phyloP scores from a whole-genome alignment of 1,284 basidiomycete species.

The Trichosporon inkin region DNA sequence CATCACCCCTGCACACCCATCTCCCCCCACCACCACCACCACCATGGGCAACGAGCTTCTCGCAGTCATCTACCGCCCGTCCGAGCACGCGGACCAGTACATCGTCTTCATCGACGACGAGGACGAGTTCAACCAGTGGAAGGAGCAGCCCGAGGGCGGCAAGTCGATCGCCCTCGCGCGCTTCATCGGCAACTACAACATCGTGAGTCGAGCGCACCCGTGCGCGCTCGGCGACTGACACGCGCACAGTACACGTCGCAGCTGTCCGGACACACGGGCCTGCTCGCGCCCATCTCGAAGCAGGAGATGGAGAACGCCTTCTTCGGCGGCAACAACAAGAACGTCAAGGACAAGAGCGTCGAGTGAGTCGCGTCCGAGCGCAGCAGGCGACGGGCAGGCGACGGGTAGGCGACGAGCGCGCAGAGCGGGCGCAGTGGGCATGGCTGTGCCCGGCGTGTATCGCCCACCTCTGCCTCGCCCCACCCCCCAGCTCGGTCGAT shows the following conservation, averaged over 20 bases:
- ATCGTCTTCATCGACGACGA: slow-evolving; percentile 45
- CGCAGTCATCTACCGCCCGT: slow-evolving; percentile 38
- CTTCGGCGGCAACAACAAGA: slow-evolving; percentile 44
- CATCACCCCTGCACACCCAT: slow-evolving; percentile 1
- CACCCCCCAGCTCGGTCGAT: too few species aligned
- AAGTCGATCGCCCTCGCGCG: slow-evolving; percentile 44
- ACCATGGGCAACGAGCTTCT: slow-evolving; percentile 21
- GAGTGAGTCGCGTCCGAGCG: slow-evolving; percentile 35
- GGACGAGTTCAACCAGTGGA: slow-evolving; percentile 43
- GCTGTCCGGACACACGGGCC: slow-evolving; percentile 44
- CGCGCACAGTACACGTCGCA: slow-evolving; percentile 36
- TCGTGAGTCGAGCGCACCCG: slow-evolving; percentile 35
- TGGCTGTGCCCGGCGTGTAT: neutral
- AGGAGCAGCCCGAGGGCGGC: slow-evolving; percentile 33
- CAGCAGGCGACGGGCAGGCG: neutral
- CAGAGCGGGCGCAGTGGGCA: neutral
- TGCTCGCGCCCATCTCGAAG: slow-evolving; percentile 40
- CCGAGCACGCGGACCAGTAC: slow-evolving; percentile 46
- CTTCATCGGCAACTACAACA: slow-evolving; percentile 43
- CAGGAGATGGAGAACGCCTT: slow-evolving; percentile 46
- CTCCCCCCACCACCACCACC: slow-evolving; percentile 6
- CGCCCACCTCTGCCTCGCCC: neutral
- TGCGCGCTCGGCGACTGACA: neutral
- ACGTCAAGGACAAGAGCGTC: slow-evolving; percentile 45
- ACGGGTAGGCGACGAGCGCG: neutral